Evolutionary conservation across 805 yeast species (phyloP).

Genomic region (Candida namnaoensis): DNA sequence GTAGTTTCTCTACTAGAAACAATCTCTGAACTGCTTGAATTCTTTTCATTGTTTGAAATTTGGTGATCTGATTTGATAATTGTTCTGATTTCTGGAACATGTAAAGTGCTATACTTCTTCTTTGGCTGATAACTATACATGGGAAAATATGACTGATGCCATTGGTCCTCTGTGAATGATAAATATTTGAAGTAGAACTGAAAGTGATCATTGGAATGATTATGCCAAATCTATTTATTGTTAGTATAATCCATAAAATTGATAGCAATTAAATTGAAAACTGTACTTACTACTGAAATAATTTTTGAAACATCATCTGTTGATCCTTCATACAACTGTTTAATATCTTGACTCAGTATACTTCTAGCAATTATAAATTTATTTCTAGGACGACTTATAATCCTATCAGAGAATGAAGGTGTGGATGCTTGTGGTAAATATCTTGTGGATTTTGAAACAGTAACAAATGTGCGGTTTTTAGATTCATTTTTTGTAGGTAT

Average conservation of each 20-base stretch:
- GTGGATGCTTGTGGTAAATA: background rate
- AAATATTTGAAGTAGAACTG: slow-evolving; percentile 7
- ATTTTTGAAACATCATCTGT: slow-evolving; percentile 6
- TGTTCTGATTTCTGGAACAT: too few species aligned
- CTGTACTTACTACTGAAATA: slow-evolving; percentile 8
- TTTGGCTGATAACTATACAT: slow-evolving; percentile 8
- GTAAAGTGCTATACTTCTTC: too few species aligned
- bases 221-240: slow-evolving; percentile 2
- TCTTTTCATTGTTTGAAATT: too few species aligned
- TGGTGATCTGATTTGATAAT: too few species aligned
- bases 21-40: too few species aligned
- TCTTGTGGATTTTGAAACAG: background rate
- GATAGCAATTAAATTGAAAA: too few species aligned
- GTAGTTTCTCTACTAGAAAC: too few species aligned
- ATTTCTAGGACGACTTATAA: slow-evolving; percentile 9
- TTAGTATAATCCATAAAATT: too few species aligned
- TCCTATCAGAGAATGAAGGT: background rate
- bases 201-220: background rate
- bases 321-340: background rate
- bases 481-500: background rate
- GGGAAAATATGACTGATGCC: slow-evolving; percentile 11
- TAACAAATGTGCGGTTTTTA: slow-evolving; percentile 1
- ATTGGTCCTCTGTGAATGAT: slow-evolving; percentile 6
- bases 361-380: slow-evolving; percentile 12
- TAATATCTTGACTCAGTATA: slow-evolving; percentile 7